Evolutionary conservation across 768 basidiomycete species (phyloP).

Genomic region (Phaffia australis): DNA sequence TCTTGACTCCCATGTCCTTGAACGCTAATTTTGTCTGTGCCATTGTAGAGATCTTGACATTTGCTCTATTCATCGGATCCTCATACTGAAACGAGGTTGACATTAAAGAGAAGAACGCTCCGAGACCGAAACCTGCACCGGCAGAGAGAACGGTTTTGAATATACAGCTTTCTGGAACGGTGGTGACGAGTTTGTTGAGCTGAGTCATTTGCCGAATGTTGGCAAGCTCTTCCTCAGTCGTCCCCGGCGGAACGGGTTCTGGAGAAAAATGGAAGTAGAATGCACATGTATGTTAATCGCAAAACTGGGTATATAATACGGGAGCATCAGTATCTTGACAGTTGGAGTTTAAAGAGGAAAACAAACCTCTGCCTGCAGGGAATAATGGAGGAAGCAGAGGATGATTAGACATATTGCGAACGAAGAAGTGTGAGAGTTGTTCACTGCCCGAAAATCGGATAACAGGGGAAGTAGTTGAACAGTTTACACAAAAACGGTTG

Average conservation of each 20-base stretch:
- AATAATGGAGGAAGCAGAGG: conserved; percentile 15
- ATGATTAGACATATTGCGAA: conserved; percentile 5
- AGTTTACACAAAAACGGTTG: no score
- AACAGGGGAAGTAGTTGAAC: no score
- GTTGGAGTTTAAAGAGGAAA: background rate
- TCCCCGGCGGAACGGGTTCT: conserved; percentile 56
- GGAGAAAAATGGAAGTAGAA: background rate
- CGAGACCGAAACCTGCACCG: conserved; percentile 74
- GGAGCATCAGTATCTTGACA: background rate
- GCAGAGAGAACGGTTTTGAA: conserved; percentile 72
- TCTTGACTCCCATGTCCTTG: conserved; percentile 85
- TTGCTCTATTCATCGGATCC: conserved; percentile 55
- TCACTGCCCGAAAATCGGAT: no score
- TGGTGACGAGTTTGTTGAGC: conserved; percentile 58
- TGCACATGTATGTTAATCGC: background rate
- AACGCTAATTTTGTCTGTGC: conserved; percentile 68
- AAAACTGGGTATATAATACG: no score
- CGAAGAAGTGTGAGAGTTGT: background rate
- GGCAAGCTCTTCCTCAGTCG: conserved; percentile 65
- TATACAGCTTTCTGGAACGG: conserved; percentile 75
- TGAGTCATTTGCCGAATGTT: conserved; percentile 59
- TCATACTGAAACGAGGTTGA: conserved; percentile 89
- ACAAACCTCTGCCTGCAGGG: conserved; percentile 7
- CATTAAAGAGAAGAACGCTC: conserved; percentile 95
- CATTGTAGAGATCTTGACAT: conserved; percentile 25